phyloP scores from a whole-genome alignment of 2,329 filamentous ascomycete species.

The Tolypocladium endophyticum region DNA sequence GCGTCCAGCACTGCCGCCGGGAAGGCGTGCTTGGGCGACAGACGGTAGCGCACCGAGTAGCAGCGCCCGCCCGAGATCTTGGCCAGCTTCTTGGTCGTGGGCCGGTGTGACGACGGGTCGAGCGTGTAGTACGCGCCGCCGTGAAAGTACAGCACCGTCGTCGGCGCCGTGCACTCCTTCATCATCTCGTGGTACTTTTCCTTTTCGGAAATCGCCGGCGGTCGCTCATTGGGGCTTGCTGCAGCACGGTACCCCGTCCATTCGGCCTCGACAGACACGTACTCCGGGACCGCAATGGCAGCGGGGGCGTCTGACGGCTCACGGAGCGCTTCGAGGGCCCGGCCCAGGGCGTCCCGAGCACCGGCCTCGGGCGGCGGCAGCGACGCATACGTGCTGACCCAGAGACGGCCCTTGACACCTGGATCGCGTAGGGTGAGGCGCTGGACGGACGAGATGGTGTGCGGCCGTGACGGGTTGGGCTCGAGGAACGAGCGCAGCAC shows the following conservation, averaged over 20 bases:
- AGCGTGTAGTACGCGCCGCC: slow-evolving; percentile 66
- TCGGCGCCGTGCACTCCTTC: slow-evolving; percentile 51
- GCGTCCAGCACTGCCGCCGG: slow-evolving; percentile 65
- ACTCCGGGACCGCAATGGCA: slow-evolving; percentile 32
- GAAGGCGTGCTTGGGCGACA: slow-evolving; percentile 66
- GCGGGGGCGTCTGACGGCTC: not conserved
- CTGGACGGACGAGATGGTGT: slow-evolving; percentile 53
- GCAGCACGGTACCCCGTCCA: slow-evolving; percentile 61
- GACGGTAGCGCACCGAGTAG: slow-evolving; percentile 63
- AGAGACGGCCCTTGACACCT: slow-evolving; percentile 67
- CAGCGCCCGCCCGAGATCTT: slow-evolving; percentile 56
- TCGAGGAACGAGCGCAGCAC: slow-evolving; percentile 57
- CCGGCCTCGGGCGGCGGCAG: slow-evolving; percentile 46
- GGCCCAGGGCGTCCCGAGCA: slow-evolving; percentile 45
- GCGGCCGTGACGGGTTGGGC: slow-evolving; percentile 24
- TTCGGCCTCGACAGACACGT: slow-evolving; percentile 54
- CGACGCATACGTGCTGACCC: slow-evolving; percentile 64
- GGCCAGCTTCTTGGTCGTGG: slow-evolving; percentile 48
- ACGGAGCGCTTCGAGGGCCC: slow-evolving; percentile 32
- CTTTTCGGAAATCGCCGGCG: slow-evolving; percentile 48
- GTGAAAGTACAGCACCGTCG: slow-evolving; percentile 64
- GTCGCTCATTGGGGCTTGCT: slow-evolving; percentile 35
- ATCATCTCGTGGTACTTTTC: slow-evolving; percentile 58
- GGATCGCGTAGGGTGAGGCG: slow-evolving; percentile 49
- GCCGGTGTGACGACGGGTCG: slow-evolving; percentile 58